These are phyloP conservation scores for Sporothrix dimorphospora DNA, from an alignment of 2,329 filamentous ascomycete genomes.

Conservation along the genomic window DNA sequence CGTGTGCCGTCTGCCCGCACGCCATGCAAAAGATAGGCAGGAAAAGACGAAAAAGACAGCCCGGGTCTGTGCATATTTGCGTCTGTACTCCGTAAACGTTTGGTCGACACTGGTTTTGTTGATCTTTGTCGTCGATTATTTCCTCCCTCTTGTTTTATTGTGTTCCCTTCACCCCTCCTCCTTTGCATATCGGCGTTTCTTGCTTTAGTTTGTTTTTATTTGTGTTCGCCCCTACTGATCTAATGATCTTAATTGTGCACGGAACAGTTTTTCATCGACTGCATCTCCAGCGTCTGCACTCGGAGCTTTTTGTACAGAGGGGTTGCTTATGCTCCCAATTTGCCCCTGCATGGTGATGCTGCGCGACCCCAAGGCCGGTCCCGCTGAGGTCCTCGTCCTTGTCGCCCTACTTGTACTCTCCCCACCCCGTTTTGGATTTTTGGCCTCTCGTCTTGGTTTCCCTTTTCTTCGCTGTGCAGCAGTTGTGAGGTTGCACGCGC, in stretches of 20 bases:
- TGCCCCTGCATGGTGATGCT: constrained; percentile 18
- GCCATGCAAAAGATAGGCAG: not conserved
- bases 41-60: not conserved
- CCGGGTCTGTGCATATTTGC: not conserved
- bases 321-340: not conserved
- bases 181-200: constrained; percentile 13
- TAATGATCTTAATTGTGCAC: not conserved
- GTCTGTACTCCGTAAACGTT: not conserved
- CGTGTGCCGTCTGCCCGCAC: not conserved
- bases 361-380: not conserved
- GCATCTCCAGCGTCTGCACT: not conserved
- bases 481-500: not conserved
- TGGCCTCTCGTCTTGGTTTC: not conserved
- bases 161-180: not conserved
- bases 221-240: not conserved
- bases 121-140: not conserved
- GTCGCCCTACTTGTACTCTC: not conserved
- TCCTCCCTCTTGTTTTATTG: not conserved
- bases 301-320: no score
- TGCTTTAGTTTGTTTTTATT: not conserved
- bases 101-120: not conserved
- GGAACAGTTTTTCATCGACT: not conserved
- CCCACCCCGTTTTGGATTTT: not conserved
- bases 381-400: not conserved
- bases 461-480: constrained; percentile 14